Evolutionary conservation across 2,329 filamentous ascomycete species (phyloP), one percentile per base, ranked within the genome.

Genomic region (Mariannaea sp.): DNA sequence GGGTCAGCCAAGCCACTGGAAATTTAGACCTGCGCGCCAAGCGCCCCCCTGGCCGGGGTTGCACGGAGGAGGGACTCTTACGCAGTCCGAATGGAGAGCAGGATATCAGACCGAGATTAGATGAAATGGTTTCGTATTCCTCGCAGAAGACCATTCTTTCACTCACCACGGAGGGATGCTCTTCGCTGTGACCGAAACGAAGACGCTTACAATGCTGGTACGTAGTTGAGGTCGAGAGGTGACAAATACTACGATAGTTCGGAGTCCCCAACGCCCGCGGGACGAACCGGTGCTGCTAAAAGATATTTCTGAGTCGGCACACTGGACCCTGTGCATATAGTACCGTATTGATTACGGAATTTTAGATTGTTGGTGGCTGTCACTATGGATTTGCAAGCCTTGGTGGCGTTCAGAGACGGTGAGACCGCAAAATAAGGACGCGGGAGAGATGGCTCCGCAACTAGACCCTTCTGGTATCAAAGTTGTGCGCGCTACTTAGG

Each of bases 11-110:
- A 42, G 54, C 57, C 51, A 41, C 44, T 65, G 58, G 64, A 66
- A 66, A 66, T 66, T 66, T 66, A 64, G 59, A 66, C 52, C 56
- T 60, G 62, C 64, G 60, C 33, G 61, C 60, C 53, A 60, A 62
- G 57, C 49, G 58, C 5, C 53, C 63, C 63, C 63, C 63, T 66
- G 53, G 52, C 62, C 53, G 61, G 64, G 64, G 59, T 66, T 42
- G 38, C 52, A 35, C 29, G 49, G 51, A 57, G 44, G 29, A 55
- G 22, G 47, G 46, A 49, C 48, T 45, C 48, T 50, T 54, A 56
- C 63, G 58, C 63, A 61, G 60, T 53, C 62, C 42, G 55, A 51
- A 35, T 9, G 6, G 35, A 39, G 14, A 49, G 53, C 53, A 39
- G 26, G 48, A 50, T 45, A 55, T 41, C 44, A 30, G 57, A 44